Conservation (phyloP, 305 asterid genomes). For the Fraxinus paxiana region DNA sequence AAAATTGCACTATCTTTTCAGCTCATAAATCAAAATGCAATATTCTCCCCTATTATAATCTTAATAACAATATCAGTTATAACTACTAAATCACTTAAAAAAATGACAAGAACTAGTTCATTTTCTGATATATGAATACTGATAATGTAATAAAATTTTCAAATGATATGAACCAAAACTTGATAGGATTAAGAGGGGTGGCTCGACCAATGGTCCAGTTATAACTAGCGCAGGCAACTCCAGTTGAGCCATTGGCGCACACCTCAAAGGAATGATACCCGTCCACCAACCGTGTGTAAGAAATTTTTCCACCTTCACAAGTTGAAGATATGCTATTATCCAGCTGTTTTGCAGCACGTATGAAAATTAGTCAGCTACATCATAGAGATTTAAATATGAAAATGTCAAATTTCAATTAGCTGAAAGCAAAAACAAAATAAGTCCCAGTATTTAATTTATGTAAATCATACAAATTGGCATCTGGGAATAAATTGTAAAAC, state of each 20-base stretch:
- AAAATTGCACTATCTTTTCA: neutral
- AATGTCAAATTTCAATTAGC: neutral
- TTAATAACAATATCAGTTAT: neutral
- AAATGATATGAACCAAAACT: neutral
- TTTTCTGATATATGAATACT: neutral
- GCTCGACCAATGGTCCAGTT: constrained; percentile 75
- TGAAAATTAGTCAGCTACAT: constrained; percentile 18
- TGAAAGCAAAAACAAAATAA: neutral
- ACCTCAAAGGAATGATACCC: constrained; percentile 75
- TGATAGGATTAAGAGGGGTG: constrained; percentile 14
- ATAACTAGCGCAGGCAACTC: constrained; percentile 59
- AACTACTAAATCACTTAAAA: neutral
- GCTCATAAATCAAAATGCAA: neutral
- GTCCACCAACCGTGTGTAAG: constrained; percentile 48
- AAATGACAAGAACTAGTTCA: neutral
- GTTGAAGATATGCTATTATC: constrained; percentile 48
- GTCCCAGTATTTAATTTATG: neutral
- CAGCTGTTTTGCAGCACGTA: constrained; percentile 43
- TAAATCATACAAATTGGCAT: neutral
- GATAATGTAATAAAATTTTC: neutral
- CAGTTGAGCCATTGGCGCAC: constrained; percentile 53
- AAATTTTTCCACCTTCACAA: constrained; percentile 52
- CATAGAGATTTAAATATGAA: neutral
- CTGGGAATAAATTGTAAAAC: neutral
- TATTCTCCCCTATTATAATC: neutral